Evolutionary conservation across 2,329 filamentous ascomycete species (phyloP).

Genomic region (Coniochaeta pulveracea): DNA sequence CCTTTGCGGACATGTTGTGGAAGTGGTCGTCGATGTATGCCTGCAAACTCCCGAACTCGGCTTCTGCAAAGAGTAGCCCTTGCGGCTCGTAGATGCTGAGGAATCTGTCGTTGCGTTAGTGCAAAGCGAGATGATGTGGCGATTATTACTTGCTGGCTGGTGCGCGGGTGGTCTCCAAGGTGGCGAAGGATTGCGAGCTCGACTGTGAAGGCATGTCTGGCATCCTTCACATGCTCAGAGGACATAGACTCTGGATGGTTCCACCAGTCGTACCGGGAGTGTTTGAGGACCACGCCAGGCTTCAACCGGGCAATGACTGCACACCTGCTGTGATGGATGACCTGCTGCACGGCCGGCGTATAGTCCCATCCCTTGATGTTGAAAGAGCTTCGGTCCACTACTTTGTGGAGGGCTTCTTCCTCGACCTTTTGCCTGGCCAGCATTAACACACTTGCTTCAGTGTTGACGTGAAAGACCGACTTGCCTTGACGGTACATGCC

Average conservation of each 20-base stretch:
- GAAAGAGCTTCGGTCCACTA: conserved; percentile 1
- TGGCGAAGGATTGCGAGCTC: background rate
- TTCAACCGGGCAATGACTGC: background rate
- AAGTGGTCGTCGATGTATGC: conserved; percentile 3
- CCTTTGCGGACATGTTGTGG: background rate
- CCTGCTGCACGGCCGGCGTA: background rate
- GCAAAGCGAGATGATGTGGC: background rate
- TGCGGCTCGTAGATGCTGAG: conserved; percentile 2
- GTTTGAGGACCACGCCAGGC: background rate
- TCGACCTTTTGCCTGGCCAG: conserved; percentile 1
- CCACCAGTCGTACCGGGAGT: background rate
- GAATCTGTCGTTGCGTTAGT: conserved; percentile 2
- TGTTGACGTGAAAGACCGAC: background rate
- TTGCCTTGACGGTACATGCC: conserved; percentile 1
- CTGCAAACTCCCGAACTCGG: conserved; percentile 3
- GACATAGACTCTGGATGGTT: background rate
- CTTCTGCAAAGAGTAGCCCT: conserved; percentile 5
- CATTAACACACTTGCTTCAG: conserved; percentile 1
- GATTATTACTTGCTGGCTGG: conserved; percentile 1
- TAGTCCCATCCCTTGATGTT: conserved; percentile 1
- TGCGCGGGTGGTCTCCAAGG: background rate
- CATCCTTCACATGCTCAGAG: background rate
- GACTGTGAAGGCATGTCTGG: background rate
- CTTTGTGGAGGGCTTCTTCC: background rate
- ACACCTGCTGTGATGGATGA: background rate